Evolutionary conservation across 352 stramenopile genomes (phyloP), one percentile per base, ranked within the genome.

Genomic region (Phytopythium cucurbitacearum): DNA sequence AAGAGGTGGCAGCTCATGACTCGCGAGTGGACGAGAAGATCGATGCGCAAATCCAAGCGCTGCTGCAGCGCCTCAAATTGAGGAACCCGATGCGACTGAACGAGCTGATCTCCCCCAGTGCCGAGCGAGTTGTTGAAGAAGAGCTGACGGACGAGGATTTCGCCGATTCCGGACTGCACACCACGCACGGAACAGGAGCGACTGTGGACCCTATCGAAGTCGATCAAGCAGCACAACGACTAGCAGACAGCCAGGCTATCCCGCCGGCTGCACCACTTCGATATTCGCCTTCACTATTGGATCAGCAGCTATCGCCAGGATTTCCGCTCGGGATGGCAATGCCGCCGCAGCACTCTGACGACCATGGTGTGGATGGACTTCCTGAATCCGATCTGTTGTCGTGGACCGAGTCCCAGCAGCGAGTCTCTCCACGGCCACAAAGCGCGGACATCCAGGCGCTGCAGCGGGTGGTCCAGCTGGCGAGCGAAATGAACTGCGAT

Each of bases 401-500:
- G 2, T 87, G 79, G 76, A 71, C 50, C 37, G 62, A 65, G 28
- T 67, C 67, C 7, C 70, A 87, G 21, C 72, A 73, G 9, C 47
- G 15, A 9, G 3, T 28, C 37, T 9, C 32, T 3, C 28, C 28
- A 13, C 35, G 9, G 7, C 53, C 53, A 34, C 48, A 47, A 13
- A 64, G 63, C 5, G 74, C 73, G 34, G 76, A 89, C 48, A 43
- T 85, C 21, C 66, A 78, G 42, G 80, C 80, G 7, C 53, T 90
- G 13, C 73, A 87, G 53, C 85, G 70, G 6, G 79, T 82, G 34
- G 76, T 90, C 40, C 76, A 67, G 11, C 61, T 90, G 21, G 72
- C 76, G 5, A 70, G 60, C 13, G 76, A 87, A 48, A 87, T 85
- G 80, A 81, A 82, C 48, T 85, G 72, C 57, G 73, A 87, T 36